Evolutionary conservation across 306 rosid species (phyloP), one percentile per base, ranked within the genome.

Genomic region (Gastrolobium bilobum): DNA sequence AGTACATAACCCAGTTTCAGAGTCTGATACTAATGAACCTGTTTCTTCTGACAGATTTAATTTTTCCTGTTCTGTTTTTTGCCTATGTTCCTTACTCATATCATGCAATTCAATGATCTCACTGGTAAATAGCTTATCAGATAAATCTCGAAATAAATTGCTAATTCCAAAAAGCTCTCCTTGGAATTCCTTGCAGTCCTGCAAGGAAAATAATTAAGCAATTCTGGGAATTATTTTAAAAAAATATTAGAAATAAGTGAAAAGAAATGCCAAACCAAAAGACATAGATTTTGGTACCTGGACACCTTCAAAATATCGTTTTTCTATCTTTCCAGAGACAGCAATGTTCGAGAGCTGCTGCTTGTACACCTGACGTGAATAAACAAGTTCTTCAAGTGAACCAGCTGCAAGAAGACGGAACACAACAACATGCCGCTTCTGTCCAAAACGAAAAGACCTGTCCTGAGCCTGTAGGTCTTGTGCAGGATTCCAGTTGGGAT

Each of bases 401-500:
- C 97, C 97, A 62, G 98, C 97, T 14, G 97, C 88, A 75, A 94
- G 97, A 72, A 94, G 87, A 57, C 98, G 97, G 83, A 92, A 91
- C 76, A 94, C 97, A 74, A 89, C 80, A 33, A 94, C 98, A 77
- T 94, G 97, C 51, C 97, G 92, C 83, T 84, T 94, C 92, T 94
- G 98, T 29, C 98, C 98, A 46, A 83, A 94, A 3, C 98, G 92
- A 81, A 94, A 94, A 56, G 98, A 94, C 86, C 98, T 87, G 84
- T 94, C 98, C 69, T 94, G 97, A 35, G 98, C 98, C 83, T 94
- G 98, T 79, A 92, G 89, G 78, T 91, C 98, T 83, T 92, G 98
- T 33, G 98, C 93, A 59, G 98, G 98, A 83, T 94, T 94, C 98
- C 98, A 94, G 86, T 91, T 94, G 75, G 97, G 98, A 86, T 94